phyloP scores from a whole-genome alignment of 2,329 filamentous ascomycete species.

The Alternaria atra region DNA sequence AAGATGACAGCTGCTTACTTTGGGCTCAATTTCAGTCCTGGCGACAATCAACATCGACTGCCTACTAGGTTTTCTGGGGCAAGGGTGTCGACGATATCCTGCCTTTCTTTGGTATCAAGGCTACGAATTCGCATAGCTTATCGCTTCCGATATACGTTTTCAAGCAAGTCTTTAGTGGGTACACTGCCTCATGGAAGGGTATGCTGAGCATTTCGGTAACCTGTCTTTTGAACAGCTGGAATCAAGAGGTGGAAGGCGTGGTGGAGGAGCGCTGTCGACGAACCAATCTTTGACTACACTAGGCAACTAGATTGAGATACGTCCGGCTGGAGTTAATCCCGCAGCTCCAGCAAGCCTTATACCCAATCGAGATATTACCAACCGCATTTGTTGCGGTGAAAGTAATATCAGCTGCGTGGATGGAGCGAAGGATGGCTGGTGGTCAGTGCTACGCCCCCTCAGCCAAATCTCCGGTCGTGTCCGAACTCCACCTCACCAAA shows the following conservation, averaged over 20 bases:
- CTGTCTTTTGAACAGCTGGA: not conserved
- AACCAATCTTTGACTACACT: not conserved
- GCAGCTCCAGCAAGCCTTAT: not conserved
- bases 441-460: slow-evolving; percentile 10
- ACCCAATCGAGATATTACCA: not conserved
- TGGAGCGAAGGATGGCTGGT: slow-evolving; percentile 1
- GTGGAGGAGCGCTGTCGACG: not conserved
- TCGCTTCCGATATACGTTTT: too few relatives aligned
- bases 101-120: too few relatives aligned
- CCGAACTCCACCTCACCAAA: slow-evolving; percentile 18
- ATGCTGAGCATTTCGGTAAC: not conserved
- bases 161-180: too few relatives aligned
- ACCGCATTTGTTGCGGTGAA: not conserved
- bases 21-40: too few relatives aligned
- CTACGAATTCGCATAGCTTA: too few relatives aligned
- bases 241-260: not conserved
- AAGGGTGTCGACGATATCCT: too few relatives aligned
- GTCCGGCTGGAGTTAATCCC: not conserved
- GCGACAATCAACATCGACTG: too few relatives aligned
- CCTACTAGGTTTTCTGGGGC: too few relatives aligned
- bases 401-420: slow-evolving; percentile 2
- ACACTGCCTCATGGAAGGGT: not conserved
- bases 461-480: slow-evolving; percentile 9
- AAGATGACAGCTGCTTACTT: too few relatives aligned
- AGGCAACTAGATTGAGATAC: not conserved